Percentiles rank a stretch among this genome's conserved stretches.
These are phyloP conservation scores for Botrytis deweyae DNA, from an alignment of 2,329 filamentous ascomycete species.

Conservation along the genomic window DNA sequence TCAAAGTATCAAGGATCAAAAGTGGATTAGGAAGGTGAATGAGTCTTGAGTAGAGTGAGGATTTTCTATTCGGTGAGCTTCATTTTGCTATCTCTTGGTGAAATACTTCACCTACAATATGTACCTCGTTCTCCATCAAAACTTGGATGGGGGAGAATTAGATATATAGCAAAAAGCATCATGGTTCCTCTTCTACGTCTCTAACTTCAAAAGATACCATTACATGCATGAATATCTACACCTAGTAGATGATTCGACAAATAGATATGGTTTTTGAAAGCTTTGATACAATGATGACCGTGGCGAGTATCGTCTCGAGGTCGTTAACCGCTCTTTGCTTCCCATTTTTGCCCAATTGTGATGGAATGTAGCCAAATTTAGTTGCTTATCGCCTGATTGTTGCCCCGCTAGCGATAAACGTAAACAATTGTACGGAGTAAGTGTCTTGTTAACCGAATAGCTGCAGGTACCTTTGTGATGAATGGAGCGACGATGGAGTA, in stretches of 20 bases:
- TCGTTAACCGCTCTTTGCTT: neutral
- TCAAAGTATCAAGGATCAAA: neutral
- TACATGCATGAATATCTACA: neutral
- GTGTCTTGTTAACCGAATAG: neutral
- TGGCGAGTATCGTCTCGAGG: neutral
- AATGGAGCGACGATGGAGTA: neutral
- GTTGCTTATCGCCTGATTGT: constrained; percentile 8
- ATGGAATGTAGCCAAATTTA: neutral
- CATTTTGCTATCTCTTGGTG: neutral
- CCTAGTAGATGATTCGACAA: neutral
- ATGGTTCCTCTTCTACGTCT: neutral
- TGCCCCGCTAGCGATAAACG: constrained; percentile 2
- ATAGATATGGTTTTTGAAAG: neutral
- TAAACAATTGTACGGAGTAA: neutral
- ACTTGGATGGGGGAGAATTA: neutral
- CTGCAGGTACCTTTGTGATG: constrained; percentile 2
- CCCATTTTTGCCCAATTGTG: neutral
- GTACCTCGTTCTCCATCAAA: neutral
- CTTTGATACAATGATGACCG: constrained; percentile 1
- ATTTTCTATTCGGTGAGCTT: constrained; percentile 13
- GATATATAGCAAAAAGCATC: neutral
- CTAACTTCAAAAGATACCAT: neutral
- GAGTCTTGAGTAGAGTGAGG: neutral
- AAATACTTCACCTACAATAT: constrained; percentile 1
- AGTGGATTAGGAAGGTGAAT: constrained; percentile 6